Base-by-base conservation (phyloP, 2,329 filamentous ascomycete genomes). In the Dactylellina haptotyla region DNA sequence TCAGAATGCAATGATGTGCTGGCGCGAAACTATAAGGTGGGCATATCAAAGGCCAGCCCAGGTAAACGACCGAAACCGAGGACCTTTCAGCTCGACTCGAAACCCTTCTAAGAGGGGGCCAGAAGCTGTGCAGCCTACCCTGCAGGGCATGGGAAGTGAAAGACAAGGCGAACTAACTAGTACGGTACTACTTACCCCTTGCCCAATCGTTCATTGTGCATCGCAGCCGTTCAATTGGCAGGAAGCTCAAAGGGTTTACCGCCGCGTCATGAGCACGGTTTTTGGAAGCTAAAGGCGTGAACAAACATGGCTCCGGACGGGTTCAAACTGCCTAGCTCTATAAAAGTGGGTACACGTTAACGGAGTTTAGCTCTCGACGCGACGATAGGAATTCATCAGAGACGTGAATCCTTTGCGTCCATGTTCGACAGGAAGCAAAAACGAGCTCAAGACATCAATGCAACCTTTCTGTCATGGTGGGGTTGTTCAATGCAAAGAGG, bases 1-100 rank as follows among this genome's bases (percentile, higher is more conserved):
- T 37, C 25, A 53, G 34, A 41, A 48, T 66, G 62, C 53, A 67
- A 26, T 67, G 63, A 67, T 67, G 63, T 59, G 63, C 63, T 67
- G 63, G 63, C 63, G 53, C 59, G 41, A 57, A 43, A 23, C 53
- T 43, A 26, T 34, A 57, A 43, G n/a, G 34, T 43, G 53, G 53
- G 34, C 32, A 43, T 26, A 39, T 57, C 32, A 20, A 25, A 50
- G 12, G 12, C 23, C 37, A 16, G 20, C 16, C 37, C 18, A 16
- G 4, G 4, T n/a, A 16, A 41, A 16, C 4, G 4, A 4, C 18
- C 18, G 8, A 46, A 20, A 46, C 23, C 41, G 14, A 46, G 4
- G 9, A 23, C 12, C 16, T 53, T n/a, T 30, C 48, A 46, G 43
- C 43, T 46, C 20, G 43, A 18, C 4, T 18, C 43, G 25, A 53